Conservation (phyloP, 306 rosid species). For the Dryas drummondii region DNA sequence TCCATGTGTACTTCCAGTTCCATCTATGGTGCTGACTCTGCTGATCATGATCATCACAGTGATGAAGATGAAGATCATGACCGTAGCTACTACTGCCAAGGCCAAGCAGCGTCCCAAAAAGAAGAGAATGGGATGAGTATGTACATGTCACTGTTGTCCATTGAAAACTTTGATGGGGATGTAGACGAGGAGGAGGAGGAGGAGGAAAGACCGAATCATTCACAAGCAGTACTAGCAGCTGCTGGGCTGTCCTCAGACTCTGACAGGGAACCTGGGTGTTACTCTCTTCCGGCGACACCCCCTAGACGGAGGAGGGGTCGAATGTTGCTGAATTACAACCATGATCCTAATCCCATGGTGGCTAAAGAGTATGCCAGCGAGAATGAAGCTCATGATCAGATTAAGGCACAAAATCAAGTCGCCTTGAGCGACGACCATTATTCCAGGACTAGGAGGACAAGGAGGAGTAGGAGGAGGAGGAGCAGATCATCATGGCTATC, state of each 20-base stretch:
- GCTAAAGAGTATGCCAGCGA: slow-evolving; percentile 63
- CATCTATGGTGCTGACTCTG: slow-evolving; percentile 24
- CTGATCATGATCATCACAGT: neutral
- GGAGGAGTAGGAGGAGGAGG: slow-evolving; percentile 18
- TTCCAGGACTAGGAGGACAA: slow-evolving; percentile 33
- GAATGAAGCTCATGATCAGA: slow-evolving; percentile 32
- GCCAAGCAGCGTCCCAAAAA: neutral
- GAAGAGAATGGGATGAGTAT: slow-evolving; percentile 27
- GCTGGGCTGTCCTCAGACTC: slow-evolving; percentile 44
- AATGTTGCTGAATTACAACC: neutral
- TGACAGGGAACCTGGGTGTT: slow-evolving; percentile 48
- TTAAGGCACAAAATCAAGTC: neutral
- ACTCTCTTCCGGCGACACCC: slow-evolving; percentile 64
- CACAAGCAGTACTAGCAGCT: slow-evolving; percentile 9
- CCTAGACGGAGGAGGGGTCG: slow-evolving; percentile 27
- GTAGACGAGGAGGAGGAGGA: slow-evolving; percentile 58
- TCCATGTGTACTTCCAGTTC: slow-evolving; percentile 58
- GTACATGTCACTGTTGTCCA: slow-evolving; percentile 48
- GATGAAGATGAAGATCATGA: slow-evolving; percentile 30
- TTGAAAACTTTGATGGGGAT: slow-evolving; percentile 54
- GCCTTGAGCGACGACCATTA: neutral
- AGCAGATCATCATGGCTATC: slow-evolving; percentile 9
- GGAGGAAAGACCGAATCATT: neutral
- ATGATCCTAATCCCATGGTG: neutral
- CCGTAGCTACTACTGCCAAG: slow-evolving; percentile 3